phyloP scores from a whole-genome alignment of 2,329 filamentous ascomycete species.

The Teratosphaeriaceae sp. region DNA sequence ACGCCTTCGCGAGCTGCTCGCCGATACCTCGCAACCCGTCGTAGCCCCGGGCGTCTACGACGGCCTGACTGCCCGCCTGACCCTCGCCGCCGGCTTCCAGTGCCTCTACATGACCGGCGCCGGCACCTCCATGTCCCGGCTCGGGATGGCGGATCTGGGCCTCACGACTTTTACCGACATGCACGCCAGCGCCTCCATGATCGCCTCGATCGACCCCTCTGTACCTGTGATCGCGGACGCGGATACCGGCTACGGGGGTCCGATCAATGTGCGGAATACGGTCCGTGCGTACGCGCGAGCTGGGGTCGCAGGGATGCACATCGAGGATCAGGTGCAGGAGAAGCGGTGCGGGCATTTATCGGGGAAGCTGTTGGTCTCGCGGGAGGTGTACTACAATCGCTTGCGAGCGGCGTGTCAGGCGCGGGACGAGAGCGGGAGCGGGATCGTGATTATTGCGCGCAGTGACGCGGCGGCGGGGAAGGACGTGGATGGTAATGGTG shows the following conservation, averaged over 20 bases:
- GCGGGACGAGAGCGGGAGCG: conserved; percentile 42
- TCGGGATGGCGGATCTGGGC: conserved; percentile 58
- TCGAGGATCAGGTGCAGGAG: conserved; percentile 57
- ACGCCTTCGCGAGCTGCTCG: conserved; percentile 25
- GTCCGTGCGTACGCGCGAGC: conserved; percentile 30
- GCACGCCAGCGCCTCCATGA: conserved; percentile 57
- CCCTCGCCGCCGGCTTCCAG: conserved; percentile 56
- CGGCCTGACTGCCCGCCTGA: conserved; percentile 59
- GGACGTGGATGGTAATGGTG: conserved; percentile 32
- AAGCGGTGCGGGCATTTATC: conserved; percentile 59
- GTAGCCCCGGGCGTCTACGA: conserved; percentile 63
- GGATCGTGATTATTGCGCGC: conserved; percentile 59
- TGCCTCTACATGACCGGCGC: conserved; percentile 64
- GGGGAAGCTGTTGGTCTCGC: conserved; percentile 53
- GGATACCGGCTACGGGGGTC: conserved; percentile 52
- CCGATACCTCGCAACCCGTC: conserved; percentile 32
- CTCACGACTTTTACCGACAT: conserved; percentile 58
- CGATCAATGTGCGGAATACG: conserved; percentile 23
- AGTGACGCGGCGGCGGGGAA: conserved; percentile 52
- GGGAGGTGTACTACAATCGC: conserved; percentile 46
- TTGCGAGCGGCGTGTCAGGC: conserved; percentile 51
- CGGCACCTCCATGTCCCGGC: conserved; percentile 53
- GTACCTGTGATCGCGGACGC: conserved; percentile 57
- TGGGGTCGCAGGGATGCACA: conserved; percentile 51
- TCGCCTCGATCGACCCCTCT: conserved; percentile 50